Evolutionary conservation across 495 filamentous ascomycete genomes (phyloP).

Genomic region (Friedmanniomyces endolithicus): DNA sequence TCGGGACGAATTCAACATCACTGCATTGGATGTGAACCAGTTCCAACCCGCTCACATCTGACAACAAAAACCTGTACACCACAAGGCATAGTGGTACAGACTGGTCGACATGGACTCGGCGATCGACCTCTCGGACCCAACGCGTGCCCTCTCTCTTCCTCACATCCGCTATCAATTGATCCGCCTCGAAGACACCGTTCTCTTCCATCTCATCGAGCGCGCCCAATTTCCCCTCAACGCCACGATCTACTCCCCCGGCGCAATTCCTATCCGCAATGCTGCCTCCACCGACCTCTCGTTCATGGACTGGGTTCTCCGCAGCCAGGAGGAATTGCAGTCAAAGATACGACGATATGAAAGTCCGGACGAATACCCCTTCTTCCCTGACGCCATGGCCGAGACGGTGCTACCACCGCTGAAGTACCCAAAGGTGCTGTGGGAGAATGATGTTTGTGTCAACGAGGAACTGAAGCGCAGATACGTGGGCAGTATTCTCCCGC

Average conservation of each 20-base stretch:
- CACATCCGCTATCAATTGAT: slow-evolving; percentile 95
- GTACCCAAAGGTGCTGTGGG: slow-evolving; percentile 85
- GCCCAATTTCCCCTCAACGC: slow-evolving; percentile 92
- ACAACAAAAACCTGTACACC: too few species aligned
- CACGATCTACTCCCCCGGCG: slow-evolving; percentile 72
- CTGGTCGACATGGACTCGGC: slow-evolving; percentile 90
- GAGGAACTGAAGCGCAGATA: slow-evolving; percentile 74
- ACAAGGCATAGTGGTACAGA: too few species aligned
- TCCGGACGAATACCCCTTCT: slow-evolving; percentile 97
- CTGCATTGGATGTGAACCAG: not conserved
- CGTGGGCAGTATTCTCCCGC: slow-evolving; percentile 67
- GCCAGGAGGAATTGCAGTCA: slow-evolving; percentile 87
- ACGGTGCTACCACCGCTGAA: slow-evolving; percentile 77
- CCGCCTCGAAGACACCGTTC: slow-evolving; percentile 95
- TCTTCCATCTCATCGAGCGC: slow-evolving; percentile 94
- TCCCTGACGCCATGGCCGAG: slow-evolving; percentile 63
- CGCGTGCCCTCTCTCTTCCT: slow-evolving; percentile 73
- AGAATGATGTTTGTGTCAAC: slow-evolving; percentile 88
- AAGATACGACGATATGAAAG: slow-evolving; percentile 88
- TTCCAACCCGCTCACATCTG: too few species aligned
- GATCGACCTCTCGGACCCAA: slow-evolving; percentile 73
- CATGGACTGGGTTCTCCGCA: slow-evolving; percentile 81
- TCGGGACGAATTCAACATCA: not conserved
- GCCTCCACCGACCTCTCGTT: slow-evolving; percentile 52
- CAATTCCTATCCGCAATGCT: slow-evolving; percentile 58